Evolutionary conservation across 1,139 yeast species (phyloP), one percentile per base, ranked within the genome.

Genomic region (Kodamaea anthophila): DNA sequence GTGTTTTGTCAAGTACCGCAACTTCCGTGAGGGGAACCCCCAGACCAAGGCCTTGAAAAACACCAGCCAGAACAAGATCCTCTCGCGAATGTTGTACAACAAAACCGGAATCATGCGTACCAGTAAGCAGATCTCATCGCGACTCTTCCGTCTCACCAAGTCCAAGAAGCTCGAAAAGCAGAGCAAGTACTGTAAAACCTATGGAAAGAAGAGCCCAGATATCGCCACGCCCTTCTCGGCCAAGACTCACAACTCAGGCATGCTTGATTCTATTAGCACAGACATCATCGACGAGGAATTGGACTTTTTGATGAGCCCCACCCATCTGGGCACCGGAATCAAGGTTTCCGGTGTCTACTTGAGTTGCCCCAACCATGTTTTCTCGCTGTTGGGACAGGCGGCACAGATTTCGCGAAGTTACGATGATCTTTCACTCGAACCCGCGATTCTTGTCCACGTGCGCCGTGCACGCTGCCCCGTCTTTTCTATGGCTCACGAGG

Each of bases 61-160:
- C 32, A 51, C 63, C 4, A 37, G 68, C 9, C 70, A 64, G 37
- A 65, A 65, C 41, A 65, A 62, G 35, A 57, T 65, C 4, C 44
- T 66, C 31, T 60, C 70, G 8, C 44, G 69, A 32, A 63, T 66
- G 71, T 33, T 66, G 23, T 49, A 48, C 24, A 59, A 58, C 37
- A 61, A 56, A 38, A 55, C 68, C 8, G 66, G 66, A 2, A 42
- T 58, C 1, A 42, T 51, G 29, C 50, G 70, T 31, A 51, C 66
- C 2, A 54, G 69, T 3, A 62, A 63, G 36, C 71, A 65, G 39
- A 58, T 65, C 23, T 60, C 68, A 4, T 55, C 66, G 6, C 33
- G 55, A 13, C 34, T 51, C 18, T 40, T 42, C 30, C 39, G 51
- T 8, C 39, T 43, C 21, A 42, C 46, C n/a, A 43, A 43, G 30